Evolutionary conservation across 257 asterid genomes (phyloP), one percentile per base, ranked within the genome.

Genomic region (Misopates orontium): DNA sequence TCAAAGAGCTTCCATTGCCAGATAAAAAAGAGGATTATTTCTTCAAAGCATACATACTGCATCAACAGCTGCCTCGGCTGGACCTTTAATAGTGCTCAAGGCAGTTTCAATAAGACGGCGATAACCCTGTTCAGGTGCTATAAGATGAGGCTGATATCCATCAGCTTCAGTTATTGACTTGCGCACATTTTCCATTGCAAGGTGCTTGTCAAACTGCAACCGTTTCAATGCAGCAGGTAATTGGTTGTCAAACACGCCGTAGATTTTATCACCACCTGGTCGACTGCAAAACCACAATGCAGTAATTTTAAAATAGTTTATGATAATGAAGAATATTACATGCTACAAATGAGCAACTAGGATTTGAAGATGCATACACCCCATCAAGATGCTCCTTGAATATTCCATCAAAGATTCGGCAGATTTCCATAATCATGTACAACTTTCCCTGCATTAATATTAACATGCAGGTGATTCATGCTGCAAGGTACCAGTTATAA

Each of bases 381-480:
- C 99, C 99, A 71, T 94, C 99, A 21, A 94, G 96, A 81, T 94
- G 99, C 76, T 94, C 99, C 73, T 94, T 94, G 82, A 94, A 94
- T 67, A 77, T 93, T 72, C 97, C 96, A 73, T 93, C 97, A 50
- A 93, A 93, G 56, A 71, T 78, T 51, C 97, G 97, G 79, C 94
- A 86, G 53, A 93, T 88, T 82, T 93, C 97, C 99, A 93, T 90
- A 58, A 86, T 86, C 99, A 93, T 90, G 84, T 93, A 93, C 79
- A 93, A 64, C 72, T 88, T 93, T 72, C 99, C 99, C 99, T 94
- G 95, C 70, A 80, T 54, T 28, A 56, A 58, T 42, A 68, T 72
- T 70, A 50, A 36, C 10, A 36, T 8, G 42, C 36, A 28, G 7
- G 36, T 28, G 3, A 28, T 28, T 28, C 36, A 28, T 28, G 36